Evolutionary conservation across 2,329 filamentous ascomycete genomes (phyloP).

Genomic region (Claviceps spartinae): DNA sequence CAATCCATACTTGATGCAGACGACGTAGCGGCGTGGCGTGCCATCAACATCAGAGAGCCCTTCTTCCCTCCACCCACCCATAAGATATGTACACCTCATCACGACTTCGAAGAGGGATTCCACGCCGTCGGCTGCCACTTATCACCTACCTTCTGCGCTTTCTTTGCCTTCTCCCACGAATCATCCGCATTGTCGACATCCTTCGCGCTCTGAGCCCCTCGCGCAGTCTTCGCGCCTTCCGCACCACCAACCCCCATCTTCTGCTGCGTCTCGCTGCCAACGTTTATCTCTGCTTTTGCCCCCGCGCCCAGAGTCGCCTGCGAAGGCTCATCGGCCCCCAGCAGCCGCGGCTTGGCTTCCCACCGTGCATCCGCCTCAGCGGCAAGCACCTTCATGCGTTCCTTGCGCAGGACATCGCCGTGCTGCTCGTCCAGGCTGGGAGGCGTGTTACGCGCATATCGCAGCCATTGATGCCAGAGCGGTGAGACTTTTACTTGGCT

Average conservation of each 20-base stretch:
- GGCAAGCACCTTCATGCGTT: slow-evolving; percentile 40
- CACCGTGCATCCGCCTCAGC: slow-evolving; percentile 50
- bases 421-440: slow-evolving; percentile 45
- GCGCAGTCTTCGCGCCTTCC: slow-evolving; percentile 7
- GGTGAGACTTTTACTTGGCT: slow-evolving; percentile 44
- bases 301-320: background rate
- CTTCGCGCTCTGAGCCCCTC: slow-evolving; percentile 1
- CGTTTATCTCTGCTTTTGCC: background rate
- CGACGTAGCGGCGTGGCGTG: too few relatives aligned
- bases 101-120: slow-evolving; percentile 27
- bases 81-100: background rate
- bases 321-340: slow-evolving; percentile 20
- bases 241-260: background rate
- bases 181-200: slow-evolving; percentile 20
- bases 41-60: too few relatives aligned
- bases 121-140: slow-evolving; percentile 55
- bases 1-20: too few relatives aligned
- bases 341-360: slow-evolving; percentile 42
- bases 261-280: background rate
- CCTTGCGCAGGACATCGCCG: slow-evolving; percentile 37
- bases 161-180: slow-evolving; percentile 43
- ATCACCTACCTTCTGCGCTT: slow-evolving; percentile 37
- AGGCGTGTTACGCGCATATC: slow-evolving; percentile 40
- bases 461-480: slow-evolving; percentile 57
- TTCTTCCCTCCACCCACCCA: too few relatives aligned